These are phyloP conservation scores for Epithele typhae DNA, from an alignment of 768 basidiomycete genomes.

Conservation along the genomic window DNA sequence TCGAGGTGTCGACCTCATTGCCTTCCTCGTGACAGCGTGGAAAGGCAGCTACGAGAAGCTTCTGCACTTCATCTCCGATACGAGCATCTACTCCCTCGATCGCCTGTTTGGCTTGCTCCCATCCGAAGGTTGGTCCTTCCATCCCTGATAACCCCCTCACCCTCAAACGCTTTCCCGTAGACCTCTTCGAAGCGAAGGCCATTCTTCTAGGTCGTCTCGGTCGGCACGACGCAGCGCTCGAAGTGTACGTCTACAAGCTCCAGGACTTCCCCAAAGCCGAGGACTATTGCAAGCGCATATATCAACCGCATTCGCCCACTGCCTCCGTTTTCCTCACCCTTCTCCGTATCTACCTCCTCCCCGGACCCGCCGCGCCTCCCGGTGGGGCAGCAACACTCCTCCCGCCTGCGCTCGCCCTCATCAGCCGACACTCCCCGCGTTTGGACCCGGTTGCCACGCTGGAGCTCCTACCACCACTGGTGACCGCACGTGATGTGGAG, in stretches of 20 bases:
- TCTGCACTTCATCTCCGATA: constrained; percentile 69
- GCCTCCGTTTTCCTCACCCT: constrained; percentile 76
- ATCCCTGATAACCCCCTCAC: not conserved
- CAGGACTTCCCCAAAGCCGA: constrained; percentile 85
- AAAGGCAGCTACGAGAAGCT: constrained; percentile 60
- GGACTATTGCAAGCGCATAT: constrained; percentile 89
- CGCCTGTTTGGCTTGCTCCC: constrained; percentile 79
- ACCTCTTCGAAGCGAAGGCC: constrained; percentile 88
- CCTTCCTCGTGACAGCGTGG: constrained; percentile 38
- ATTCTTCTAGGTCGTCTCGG: constrained; percentile 86
- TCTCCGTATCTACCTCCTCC: constrained; percentile 83
- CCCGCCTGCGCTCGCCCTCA: constrained; percentile 80
- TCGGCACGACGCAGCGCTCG: constrained; percentile 91
- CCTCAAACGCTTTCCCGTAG: constrained; percentile 34
- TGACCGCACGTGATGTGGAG: constrained; percentile 76
- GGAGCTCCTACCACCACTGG: constrained; percentile 84
- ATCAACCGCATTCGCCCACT: constrained; percentile 48
- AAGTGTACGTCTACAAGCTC: constrained; percentile 87
- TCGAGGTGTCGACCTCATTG: no score
- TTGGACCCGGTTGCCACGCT: constrained; percentile 81
- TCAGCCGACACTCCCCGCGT: constrained; percentile 77
- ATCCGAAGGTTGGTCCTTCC: constrained; percentile 56
- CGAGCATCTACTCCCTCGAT: constrained; percentile 69
- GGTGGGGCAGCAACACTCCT: constrained; percentile 53
- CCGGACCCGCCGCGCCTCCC: constrained; percentile 53